phyloP scores from a whole-genome alignment of 345 rosid species.

The Psidium guajava region DNA sequence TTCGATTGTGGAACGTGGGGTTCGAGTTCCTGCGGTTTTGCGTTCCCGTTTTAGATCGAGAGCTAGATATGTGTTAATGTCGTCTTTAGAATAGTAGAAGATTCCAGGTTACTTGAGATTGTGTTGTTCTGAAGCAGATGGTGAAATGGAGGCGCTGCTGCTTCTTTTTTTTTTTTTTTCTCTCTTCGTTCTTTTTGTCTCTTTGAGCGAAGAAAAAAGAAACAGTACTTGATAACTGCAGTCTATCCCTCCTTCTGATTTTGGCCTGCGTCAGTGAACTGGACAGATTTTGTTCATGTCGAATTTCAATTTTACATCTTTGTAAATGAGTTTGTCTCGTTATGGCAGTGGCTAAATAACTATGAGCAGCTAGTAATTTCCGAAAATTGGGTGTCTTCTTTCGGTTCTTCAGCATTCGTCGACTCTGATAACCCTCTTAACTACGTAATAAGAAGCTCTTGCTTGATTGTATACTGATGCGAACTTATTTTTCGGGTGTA shows the following conservation, averaged over 20 bases:
- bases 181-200: not conserved
- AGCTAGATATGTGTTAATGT: not conserved
- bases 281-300: not conserved
- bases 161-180: too few relatives aligned
- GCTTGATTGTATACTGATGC: not conserved
- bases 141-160: not conserved
- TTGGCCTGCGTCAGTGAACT: not conserved
- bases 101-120: not conserved
- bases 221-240: not conserved
- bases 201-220: not conserved
- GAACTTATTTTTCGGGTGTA: not conserved
- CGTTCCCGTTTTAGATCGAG: not conserved
- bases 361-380: not conserved
- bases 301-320: not conserved
- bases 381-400: not conserved
- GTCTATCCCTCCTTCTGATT: not conserved
- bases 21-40: not conserved
- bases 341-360: not conserved
- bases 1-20: not conserved
- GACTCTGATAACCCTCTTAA: not conserved
- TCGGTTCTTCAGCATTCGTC: not conserved
- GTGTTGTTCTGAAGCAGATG: not conserved
- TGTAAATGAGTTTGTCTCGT: not conserved
- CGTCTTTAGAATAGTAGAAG: not conserved
- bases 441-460: not conserved